These are phyloP conservation scores for Hamamelis virginiana DNA, from an alignment of 164 flowering plant species.

Conservation along the genomic window DNA sequence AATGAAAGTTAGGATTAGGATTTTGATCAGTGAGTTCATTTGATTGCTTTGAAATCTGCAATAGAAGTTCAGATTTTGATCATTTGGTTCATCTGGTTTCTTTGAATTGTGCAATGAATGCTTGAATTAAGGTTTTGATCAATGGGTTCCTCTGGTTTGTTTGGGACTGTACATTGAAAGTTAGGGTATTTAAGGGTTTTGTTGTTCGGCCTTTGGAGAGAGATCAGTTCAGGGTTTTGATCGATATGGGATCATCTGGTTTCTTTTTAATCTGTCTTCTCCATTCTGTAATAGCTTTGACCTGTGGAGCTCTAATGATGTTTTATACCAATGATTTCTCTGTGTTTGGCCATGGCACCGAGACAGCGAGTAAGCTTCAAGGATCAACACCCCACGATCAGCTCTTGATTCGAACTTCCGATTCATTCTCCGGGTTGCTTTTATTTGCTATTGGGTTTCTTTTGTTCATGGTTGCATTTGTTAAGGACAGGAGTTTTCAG, in stretches of 20 bases:
- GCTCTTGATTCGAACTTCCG: slow-evolving; percentile 59
- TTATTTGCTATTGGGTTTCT: slow-evolving; percentile 60
- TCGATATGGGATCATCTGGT: slow-evolving; percentile 32
- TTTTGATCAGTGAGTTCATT: too few species aligned
- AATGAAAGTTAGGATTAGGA: too few species aligned
- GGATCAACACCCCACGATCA: slow-evolving; percentile 85
- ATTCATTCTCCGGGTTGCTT: slow-evolving; percentile 79
- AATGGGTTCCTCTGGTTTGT: slow-evolving; percentile 29
- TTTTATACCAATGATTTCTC: slow-evolving; percentile 57
- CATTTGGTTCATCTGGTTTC: neutral
- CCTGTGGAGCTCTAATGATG: slow-evolving; percentile 74
- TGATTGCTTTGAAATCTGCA: too few species aligned
- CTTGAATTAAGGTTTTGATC: neutral
- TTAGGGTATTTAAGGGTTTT: neutral
- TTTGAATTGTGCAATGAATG: neutral
- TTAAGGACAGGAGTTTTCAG: slow-evolving; percentile 66
- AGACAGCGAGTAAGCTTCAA: slow-evolving; percentile 58
- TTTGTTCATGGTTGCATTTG: slow-evolving; percentile 71
- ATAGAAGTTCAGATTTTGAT: too few species aligned
- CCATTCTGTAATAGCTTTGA: slow-evolving; percentile 57
- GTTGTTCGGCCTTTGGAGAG: neutral
- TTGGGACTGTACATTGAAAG: neutral
- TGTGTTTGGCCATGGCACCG: slow-evolving; percentile 57
- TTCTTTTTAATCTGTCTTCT: slow-evolving; percentile 62
- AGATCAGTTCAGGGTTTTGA: neutral